Conservation (phyloP, 1,284 basidiomycete species). For the Tremellales sp. region DNA sequence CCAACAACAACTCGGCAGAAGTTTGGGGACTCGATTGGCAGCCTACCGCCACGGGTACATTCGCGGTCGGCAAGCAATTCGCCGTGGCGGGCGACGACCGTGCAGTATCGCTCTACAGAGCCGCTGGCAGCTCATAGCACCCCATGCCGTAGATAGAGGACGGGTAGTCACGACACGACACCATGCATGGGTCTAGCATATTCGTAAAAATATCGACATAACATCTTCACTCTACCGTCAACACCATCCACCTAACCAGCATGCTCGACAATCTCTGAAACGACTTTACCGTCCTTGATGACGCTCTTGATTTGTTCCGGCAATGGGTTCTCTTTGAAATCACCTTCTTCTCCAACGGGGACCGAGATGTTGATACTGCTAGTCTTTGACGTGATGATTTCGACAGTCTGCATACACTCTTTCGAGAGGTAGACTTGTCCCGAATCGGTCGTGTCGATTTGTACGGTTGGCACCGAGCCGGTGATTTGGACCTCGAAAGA, state of each 20-base stretch:
- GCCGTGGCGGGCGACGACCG: constrained; percentile 77
- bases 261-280: constrained; percentile 87
- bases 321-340: constrained; percentile 84
- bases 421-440: constrained; percentile 93
- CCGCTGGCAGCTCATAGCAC: constrained; percentile 34
- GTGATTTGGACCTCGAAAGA: constrained; percentile 92
- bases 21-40: constrained; percentile 84
- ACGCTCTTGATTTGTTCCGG: constrained; percentile 94
- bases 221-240: background rate
- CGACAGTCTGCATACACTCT: constrained; percentile 63
- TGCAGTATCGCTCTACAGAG: constrained; percentile 59
- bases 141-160: background rate
- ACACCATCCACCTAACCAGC: constrained; percentile 54
- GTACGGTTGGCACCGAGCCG: constrained; percentile 83
- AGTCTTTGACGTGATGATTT: constrained; percentile 94
- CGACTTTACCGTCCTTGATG: constrained; percentile 75
- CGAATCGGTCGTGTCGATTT: constrained; percentile 90
- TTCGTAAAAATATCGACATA: background rate
- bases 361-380: constrained; percentile 89
- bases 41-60: constrained; percentile 58
- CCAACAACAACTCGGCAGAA: constrained; percentile 69
- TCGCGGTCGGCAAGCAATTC: constrained; percentile 56
- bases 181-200: background rate
- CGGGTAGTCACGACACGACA: background rate
- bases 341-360: constrained; percentile 76